Base-by-base conservation (phyloP, 2,329 filamentous ascomycete species). In the Ciborinia camelliae region DNA sequence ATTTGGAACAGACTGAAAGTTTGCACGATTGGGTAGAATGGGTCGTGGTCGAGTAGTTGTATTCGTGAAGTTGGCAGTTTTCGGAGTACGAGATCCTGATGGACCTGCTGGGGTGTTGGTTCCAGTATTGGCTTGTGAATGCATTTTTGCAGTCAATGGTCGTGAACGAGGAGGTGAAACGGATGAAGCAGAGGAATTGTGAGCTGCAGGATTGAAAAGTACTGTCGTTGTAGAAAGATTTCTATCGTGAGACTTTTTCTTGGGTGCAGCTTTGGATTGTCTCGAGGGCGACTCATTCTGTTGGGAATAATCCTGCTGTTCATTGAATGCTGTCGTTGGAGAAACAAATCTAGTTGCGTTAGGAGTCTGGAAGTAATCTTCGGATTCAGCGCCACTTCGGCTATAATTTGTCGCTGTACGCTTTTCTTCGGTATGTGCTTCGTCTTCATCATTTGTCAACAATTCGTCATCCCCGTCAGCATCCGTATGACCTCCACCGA, bases 211-310 rank as follows among this genome's bases (percentile, higher is more conserved):
- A 41, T 90, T 92, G 77, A 90, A 96, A 1, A 97, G 80, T 62
- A 96, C 92, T 0, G 93, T 97, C 70, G 88, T 91, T 26, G 87
- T 90, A 0, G 93, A 97, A 4, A 89, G 76, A 15, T 91, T 92
- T 45, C 92, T 88, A 63, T 79, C 83, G 72, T 97, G 92, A 5
- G 54, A 65, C 2, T 64, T 67, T 14, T 65, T 66, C 48, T 63
- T 66, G 18, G 67, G 55, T 26, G 55, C 20, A 35, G 55, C 43
- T 26, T 37, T 59, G 41, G 53, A 28, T 55, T 59, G 41, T n/a
- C 37, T 59, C 14, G 55, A 15, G 2, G 55, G 61, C 10, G 51
- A 55, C 12, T 26, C 30, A n/a, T 57, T 37, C 48, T 63, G 39
- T 23, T 47, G 39, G 15, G 28, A 10, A 20, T 26, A 3, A 48